Evolutionary conservation across 1,139 yeast genomes (phyloP).

Genomic region (Ogataea hybrid): DNA sequence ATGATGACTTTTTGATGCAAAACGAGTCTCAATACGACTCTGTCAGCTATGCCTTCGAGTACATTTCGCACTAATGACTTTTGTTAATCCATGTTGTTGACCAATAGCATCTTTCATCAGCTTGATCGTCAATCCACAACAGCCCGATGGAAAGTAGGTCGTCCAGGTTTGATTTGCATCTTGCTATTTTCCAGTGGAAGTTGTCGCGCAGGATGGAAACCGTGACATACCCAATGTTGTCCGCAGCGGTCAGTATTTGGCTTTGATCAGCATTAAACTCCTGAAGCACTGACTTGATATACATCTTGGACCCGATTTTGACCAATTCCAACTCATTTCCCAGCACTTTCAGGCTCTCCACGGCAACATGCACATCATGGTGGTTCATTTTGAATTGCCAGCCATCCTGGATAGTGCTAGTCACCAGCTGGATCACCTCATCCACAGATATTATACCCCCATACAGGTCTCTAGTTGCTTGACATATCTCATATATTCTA

Average conservation of each 20-base stretch:
- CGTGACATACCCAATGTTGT: slow-evolving; percentile 65
- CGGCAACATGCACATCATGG: slow-evolving; percentile 49
- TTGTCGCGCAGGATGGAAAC: slow-evolving; percentile 64
- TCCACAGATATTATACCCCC: slow-evolving; percentile 75
- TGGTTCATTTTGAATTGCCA: slow-evolving; percentile 31
- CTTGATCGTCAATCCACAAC: slow-evolving; percentile 75
- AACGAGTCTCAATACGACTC: slow-evolving; percentile 71
- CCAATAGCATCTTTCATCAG: slow-evolving; percentile 62
- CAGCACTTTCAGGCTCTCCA: slow-evolving; percentile 31
- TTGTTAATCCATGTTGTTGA: slow-evolving; percentile 47
- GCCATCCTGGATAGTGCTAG: slow-evolving; percentile 33
- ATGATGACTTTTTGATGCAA: slow-evolving; percentile 73
- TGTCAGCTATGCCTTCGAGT: slow-evolving; percentile 87
- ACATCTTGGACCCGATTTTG: slow-evolving; percentile 32
- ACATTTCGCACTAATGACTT: slow-evolving; percentile 63
- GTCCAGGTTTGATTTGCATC: slow-evolving; percentile 64
- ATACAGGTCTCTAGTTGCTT: slow-evolving; percentile 64
- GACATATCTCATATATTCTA: slow-evolving; percentile 71
- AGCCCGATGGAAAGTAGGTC: slow-evolving; percentile 81
- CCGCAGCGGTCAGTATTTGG: slow-evolving; percentile 69
- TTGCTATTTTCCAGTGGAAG: slow-evolving; percentile 62
- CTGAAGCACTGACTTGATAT: slow-evolving; percentile 38
- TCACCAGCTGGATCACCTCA: slow-evolving; percentile 45
- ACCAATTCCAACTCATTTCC: slow-evolving; percentile 35
- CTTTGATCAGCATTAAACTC: slow-evolving; percentile 66